Evolutionary conservation across 805 yeast genomes (phyloP), one percentile per base, ranked within the genome.

Genomic region (Barnettozyma pratensis): DNA sequence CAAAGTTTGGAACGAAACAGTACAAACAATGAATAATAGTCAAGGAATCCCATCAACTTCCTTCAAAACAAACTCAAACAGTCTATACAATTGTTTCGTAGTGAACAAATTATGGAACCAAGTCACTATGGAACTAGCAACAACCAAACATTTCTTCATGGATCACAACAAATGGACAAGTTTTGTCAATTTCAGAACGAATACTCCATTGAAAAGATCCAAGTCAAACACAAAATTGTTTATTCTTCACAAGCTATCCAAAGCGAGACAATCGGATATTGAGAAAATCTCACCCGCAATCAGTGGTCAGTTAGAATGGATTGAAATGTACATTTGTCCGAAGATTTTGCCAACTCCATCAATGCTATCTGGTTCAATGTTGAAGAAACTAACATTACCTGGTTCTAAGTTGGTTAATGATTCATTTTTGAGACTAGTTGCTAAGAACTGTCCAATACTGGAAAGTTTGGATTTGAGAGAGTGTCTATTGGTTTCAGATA

Each of bases 271-370:
- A 60, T 53, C 62, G 10, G 76, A 82, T 26, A 56, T 87, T 28
- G 82, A 82, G 27, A 42, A 57, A n/a, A 58, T 83, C 7, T 66
- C 77, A 2, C 59, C 63, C 5, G 53, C 74, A 5, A 63, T 76
- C 31, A 79, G 81, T 37, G 70, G 75, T 3, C 68, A 73, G 39
- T 62, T 89, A 40, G 72, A 74, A 54, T 80, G 86, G 85, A 69
- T 90, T 31, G 96, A 90, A 63, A 73, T 89, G 57, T 88, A 85
- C 66, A 85, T 91, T 59, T 89, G 96, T 61, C 92, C 96, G 6
- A 74, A 73, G 41, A 61, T 87, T 31, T 58, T 75, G 7, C 96
- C 96, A 4, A 68, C 81, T 0, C 53, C 67, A 7, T 50, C 62
- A 3, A 70, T 83, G 61, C 68, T 82, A 41, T 53, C 69, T 2